A percentile compares a stretch with the other conserved stretches of the same genome.
Evolutionary conservation across 306 rosid species (phyloP).

Genomic region (Inga oerstediana): DNA sequence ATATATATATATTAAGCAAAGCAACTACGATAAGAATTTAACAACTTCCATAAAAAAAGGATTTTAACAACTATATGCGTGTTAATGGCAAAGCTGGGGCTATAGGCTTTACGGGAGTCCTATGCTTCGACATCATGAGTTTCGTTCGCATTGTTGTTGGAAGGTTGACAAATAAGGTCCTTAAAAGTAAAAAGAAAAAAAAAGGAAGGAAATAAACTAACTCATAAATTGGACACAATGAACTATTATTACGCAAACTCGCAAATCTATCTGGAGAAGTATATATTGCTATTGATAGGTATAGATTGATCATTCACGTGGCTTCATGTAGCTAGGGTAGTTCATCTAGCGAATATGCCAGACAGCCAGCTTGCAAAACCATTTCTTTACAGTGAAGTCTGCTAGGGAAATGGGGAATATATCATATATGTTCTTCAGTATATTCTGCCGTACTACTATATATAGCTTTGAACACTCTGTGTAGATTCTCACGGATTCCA

Average conservation of each 20-base stretch:
- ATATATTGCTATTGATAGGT: not conserved
- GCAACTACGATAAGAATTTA: not conserved
- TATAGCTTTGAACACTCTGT: not conserved
- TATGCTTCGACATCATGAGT: not conserved
- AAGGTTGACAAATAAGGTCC: not conserved
- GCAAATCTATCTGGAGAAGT: not conserved
- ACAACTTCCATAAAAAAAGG: no score
- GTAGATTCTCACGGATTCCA: not conserved
- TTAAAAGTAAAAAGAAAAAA: not conserved
- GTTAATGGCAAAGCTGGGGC: not conserved
- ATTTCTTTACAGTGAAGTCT: not conserved
- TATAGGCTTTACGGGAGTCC: not conserved
- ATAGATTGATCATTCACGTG: not conserved
- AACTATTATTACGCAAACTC: not conserved
- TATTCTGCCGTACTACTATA: not conserved
- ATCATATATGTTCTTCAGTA: not conserved
- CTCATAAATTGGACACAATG: not conserved
- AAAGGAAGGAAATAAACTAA: no score
- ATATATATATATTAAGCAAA: not conserved
- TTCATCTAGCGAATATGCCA: not conserved
- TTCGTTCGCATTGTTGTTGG: not conserved
- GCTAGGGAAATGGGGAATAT: not conserved
- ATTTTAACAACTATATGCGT: not conserved
- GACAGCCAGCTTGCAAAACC: not conserved
- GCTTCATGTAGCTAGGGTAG: constrained; percentile 9